Conservation (phyloP, 345 rosid genomes). For the Pugionium dolabratum region DNA sequence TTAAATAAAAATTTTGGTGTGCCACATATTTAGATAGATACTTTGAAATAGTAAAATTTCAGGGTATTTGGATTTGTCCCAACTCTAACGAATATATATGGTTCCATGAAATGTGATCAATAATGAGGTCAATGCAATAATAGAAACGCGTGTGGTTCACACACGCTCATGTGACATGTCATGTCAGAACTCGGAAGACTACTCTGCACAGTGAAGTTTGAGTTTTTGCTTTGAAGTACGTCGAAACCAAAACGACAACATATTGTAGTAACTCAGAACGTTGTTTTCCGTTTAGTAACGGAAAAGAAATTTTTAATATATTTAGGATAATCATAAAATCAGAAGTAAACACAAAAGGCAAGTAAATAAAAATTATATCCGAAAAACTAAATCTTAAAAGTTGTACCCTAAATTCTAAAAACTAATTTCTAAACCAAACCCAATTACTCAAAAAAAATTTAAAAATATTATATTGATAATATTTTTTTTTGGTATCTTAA, state of each 20-base stretch:
- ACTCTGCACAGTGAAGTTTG: neutral
- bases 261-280: neutral
- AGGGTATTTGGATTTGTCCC: no score
- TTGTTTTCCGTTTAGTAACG: neutral
- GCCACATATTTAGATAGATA: no score
- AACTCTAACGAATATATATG: neutral
- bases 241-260: neutral
- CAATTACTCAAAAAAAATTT: no score
- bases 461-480: no score
- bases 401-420: no score
- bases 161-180: constrained; percentile 21
- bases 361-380: no score
- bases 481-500: no score
- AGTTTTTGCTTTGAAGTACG: neutral
- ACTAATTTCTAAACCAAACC: no score
- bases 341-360: no score
- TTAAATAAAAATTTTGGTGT: no score
- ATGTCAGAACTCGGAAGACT: neutral
- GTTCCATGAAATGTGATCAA: constrained; percentile 15
- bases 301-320: neutral
- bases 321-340: neutral
- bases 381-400: no score
- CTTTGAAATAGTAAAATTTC: no score
- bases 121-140: constrained; percentile 6
- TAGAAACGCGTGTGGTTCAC: constrained; percentile 23